Base-by-base conservation (phyloP, 768 basidiomycete species). In the Pulveroboletus frians region DNA sequence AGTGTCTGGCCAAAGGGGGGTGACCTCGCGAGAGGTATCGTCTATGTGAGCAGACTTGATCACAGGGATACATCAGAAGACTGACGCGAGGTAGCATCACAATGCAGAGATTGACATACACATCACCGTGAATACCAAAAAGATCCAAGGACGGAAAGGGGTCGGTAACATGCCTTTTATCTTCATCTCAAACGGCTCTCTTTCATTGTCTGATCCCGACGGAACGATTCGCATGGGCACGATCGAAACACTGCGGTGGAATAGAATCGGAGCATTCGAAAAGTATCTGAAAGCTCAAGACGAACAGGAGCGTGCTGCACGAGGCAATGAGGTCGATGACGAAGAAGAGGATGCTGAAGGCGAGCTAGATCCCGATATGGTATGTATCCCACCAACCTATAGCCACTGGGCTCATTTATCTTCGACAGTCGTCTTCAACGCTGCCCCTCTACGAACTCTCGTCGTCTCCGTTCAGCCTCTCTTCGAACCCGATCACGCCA, bases 151-250 rank as follows among this genome's bases (percentile, higher is more conserved):
- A 2, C 77, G 84, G 9, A 76, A 75, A 52, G 85, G 85, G 4
- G 65, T 64, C 2, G 78, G 83, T 4, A 85, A 86, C 58, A 71
- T 71, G 23, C 86, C 85, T 0, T 74, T 75, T 51, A 69, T 86
- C 9, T 86, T 88, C 62, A 55, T 57, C 7, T 83, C 81, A 1
- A 67, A 69, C 18, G 80, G 79, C 0, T 68, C 65, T 3, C 35
- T 66, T 32, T 63, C 60, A n/a, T 26, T 66, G 23, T 61, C 55
- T 9, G 18, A 59, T 37, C 66, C 64, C 2, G 57, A 49, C 1
- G 51, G 27, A 17, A 59, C 59, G 20, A 46, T 66, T 41, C 59
- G 54, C 3, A 56, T 62, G 45, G 57, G 3, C 23, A 23, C 23
- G 23, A 23, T 23, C 23, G 23, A 23, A 23, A 59, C 61, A 10